phyloP scores from a whole-genome alignment of 306 rosid species.

The Argentina anserina region DNA sequence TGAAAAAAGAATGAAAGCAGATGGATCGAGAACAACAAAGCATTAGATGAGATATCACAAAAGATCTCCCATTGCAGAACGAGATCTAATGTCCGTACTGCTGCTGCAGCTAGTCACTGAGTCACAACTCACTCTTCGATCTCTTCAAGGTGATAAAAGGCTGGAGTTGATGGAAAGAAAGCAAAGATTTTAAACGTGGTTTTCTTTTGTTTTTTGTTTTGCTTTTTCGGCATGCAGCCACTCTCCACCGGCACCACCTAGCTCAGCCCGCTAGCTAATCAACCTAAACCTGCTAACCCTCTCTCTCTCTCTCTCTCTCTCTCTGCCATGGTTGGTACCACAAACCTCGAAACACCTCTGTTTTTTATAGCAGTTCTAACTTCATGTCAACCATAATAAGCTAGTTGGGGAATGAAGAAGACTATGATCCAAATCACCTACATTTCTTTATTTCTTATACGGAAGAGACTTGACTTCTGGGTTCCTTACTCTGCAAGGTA shows the following conservation, averaged over 20 bases:
- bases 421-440: not conserved
- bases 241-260: not conserved
- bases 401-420: not conserved
- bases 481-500: not conserved
- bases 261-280: not conserved
- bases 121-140: not conserved
- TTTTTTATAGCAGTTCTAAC: not conserved
- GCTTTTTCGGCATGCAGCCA: conserved; percentile 24
- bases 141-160: not conserved
- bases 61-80: conserved; percentile 5
- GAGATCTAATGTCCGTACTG: conserved; percentile 13
- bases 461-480: too few relatives aligned
- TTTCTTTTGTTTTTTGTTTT: not conserved
- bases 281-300: not conserved
- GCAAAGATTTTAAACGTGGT: not conserved
- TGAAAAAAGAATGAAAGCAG: not conserved
- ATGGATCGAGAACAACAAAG: conserved; percentile 4
- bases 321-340: not conserved
- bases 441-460: too few relatives aligned
- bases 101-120: not conserved
- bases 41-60: not conserved
- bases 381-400: not conserved
- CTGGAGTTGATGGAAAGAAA: not conserved
- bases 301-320: not conserved
- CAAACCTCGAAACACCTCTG: conserved; percentile 6